Percentiles rank a stretch among this genome's conserved stretches.
These are phyloP conservation scores for Pseudodiploospora longispora DNA, from an alignment of 2,329 filamentous ascomycete species.

Conservation along the genomic window DNA sequence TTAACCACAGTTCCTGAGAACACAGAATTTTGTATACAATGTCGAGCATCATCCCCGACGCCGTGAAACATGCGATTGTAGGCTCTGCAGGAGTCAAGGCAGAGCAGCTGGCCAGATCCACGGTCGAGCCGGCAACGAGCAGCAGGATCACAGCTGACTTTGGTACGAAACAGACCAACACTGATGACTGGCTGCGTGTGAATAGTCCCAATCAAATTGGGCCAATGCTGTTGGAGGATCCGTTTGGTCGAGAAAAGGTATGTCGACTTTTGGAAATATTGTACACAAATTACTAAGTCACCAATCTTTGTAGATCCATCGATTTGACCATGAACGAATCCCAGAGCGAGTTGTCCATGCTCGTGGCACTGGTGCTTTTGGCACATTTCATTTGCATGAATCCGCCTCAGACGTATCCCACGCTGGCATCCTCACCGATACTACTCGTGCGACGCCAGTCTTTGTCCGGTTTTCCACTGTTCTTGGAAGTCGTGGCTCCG, in stretches of 20 bases:
- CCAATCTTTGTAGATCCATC: slow-evolving; percentile 45
- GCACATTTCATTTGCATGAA: slow-evolving; percentile 59
- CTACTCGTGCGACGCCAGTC: slow-evolving; percentile 41
- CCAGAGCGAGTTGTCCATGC: slow-evolving; percentile 64
- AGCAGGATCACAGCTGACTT: slow-evolving; percentile 66
- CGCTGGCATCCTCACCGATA: slow-evolving; percentile 50
- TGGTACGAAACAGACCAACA: slow-evolving; percentile 64
- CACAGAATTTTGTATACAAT: neutral
- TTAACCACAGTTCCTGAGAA: no score
- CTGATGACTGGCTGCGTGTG: slow-evolving; percentile 70
- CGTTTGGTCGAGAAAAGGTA: slow-evolving; percentile 66
- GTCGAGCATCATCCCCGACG: slow-evolving; percentile 4
- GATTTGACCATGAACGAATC: slow-evolving; percentile 59
- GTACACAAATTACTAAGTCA: neutral
- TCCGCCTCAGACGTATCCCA: slow-evolving; percentile 60
- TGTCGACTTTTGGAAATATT: slow-evolving; percentile 6
- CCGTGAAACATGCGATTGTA: slow-evolving; percentile 16
- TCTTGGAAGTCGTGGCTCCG: slow-evolving; percentile 63
- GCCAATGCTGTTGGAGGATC: slow-evolving; percentile 63
- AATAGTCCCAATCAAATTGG: slow-evolving; percentile 55
- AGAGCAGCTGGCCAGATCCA: slow-evolving; percentile 51
- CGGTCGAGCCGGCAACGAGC: slow-evolving; percentile 48
- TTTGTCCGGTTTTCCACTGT: slow-evolving; percentile 66
- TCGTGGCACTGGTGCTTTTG: slow-evolving; percentile 60
- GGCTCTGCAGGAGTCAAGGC: slow-evolving; percentile 44